Evolutionary conservation across 352 stramenopile species (phyloP).

Genomic region (Phytophthora hybrid): DNA sequence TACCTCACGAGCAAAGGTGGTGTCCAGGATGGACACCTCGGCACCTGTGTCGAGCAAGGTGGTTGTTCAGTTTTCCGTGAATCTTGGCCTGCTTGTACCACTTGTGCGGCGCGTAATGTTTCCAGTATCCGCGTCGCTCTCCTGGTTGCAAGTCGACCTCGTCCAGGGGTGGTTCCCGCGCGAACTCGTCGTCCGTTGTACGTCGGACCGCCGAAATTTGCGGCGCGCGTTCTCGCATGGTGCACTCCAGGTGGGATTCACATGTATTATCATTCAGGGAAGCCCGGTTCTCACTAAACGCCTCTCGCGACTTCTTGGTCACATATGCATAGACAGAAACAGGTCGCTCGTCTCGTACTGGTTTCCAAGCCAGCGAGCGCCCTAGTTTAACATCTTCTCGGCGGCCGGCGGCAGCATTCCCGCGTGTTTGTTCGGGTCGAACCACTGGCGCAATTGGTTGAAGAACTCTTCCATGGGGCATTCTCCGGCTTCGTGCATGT

Average conservation of each 20-base stretch:
- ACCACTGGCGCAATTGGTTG: neutral
- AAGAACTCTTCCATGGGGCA: neutral
- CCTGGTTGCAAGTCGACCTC: slow-evolving; percentile 17
- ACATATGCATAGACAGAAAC: neutral
- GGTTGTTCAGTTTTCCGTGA: slow-evolving; percentile 20
- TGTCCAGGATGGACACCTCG: slow-evolving; percentile 32
- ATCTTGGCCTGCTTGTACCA: slow-evolving; percentile 36
- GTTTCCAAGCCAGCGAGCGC: neutral
- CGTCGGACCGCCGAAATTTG: too few species aligned
- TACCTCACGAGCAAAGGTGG: neutral
- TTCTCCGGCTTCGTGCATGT: neutral
- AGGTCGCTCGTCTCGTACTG: neutral
- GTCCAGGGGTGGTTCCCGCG: too few species aligned
- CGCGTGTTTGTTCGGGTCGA: neutral
- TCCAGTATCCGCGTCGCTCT: slow-evolving; percentile 37
- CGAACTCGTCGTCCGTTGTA: neutral
- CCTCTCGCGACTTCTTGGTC: too few species aligned
- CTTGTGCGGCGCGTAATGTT: slow-evolving; percentile 26
- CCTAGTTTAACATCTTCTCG: neutral
- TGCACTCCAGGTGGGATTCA: too few species aligned
- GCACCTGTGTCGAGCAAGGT: slow-evolving; percentile 30
- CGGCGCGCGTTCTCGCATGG: neutral
- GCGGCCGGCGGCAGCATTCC: neutral
- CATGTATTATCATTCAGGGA: too few species aligned
- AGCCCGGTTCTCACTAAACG: too few species aligned